phyloP scores from a whole-genome alignment of 495 filamentous ascomycete genomes.

The Neurospora sp. region DNA sequence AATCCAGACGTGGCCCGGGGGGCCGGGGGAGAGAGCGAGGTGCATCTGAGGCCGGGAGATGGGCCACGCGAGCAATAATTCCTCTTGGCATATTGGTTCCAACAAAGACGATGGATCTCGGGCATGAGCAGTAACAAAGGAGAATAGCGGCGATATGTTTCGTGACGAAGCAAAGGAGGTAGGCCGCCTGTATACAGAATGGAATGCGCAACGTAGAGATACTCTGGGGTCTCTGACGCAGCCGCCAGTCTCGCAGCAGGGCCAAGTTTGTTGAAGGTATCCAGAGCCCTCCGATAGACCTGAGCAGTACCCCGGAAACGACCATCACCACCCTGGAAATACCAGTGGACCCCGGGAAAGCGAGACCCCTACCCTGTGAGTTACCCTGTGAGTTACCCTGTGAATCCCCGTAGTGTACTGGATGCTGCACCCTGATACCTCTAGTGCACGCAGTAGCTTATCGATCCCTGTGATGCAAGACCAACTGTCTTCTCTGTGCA shows the following conservation, averaged over 20 bases:
- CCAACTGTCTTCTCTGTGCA: not conserved
- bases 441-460: not conserved
- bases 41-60: not conserved
- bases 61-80: not conserved
- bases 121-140: not conserved
- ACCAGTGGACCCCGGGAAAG: not conserved
- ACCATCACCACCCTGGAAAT: not conserved
- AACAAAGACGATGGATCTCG: not conserved
- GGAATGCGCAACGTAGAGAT: not conserved
- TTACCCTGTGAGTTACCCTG: not conserved
- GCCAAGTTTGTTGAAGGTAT: not conserved
- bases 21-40: not conserved
- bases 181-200: not conserved
- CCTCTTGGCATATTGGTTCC: not conserved
- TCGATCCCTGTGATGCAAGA: not conserved
- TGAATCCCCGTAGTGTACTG: not conserved
- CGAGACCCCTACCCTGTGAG: not conserved
- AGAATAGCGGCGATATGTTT: not conserved
- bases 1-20: not conserved
- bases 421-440: not conserved
- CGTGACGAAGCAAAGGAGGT: not conserved
- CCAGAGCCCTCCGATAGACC: not conserved
- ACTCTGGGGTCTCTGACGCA: not conserved
- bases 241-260: not conserved
- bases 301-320: not conserved